Percentiles rank a stretch among this genome's conserved stretches.
Evolutionary conservation across 1,284 basidiomycete species (phyloP).

Genomic region (Malassezia furfur): DNA sequence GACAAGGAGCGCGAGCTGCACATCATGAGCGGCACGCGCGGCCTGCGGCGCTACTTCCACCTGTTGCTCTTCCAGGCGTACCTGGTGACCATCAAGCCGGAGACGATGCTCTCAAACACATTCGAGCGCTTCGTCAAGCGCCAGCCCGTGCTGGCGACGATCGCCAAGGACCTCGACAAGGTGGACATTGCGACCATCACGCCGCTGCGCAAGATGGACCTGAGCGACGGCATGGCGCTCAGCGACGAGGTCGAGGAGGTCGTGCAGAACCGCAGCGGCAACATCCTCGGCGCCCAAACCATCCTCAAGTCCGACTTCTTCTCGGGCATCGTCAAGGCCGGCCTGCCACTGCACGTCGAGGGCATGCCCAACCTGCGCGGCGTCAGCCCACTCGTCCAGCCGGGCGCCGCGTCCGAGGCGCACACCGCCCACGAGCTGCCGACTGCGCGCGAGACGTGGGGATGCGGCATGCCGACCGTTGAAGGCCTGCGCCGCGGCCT

Average conservation of each 20-base stretch:
- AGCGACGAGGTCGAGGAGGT: conserved; percentile 47
- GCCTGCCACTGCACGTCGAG: conserved; percentile 36
- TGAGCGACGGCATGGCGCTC: conserved; percentile 63
- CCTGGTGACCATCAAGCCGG: conserved; percentile 71
- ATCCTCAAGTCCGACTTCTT: conserved; percentile 98
- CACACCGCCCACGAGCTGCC: conserved; percentile 19
- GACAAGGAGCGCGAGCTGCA: conserved; percentile 62
- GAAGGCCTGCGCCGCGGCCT: conserved; percentile 42
- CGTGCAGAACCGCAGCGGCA: conserved; percentile 74
- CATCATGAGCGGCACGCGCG: conserved; percentile 27
- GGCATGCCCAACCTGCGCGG: conserved; percentile 45
- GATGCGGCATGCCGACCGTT: conserved; percentile 45
- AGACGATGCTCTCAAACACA: conserved; percentile 47
- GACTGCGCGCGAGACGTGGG: conserved; percentile 38
- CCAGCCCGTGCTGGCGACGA: conserved; percentile 75
- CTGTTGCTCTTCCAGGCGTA: conserved; percentile 91
- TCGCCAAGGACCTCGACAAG: conserved; percentile 78
- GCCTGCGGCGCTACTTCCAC: conserved; percentile 61
- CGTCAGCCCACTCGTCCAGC: conserved; percentile 27
- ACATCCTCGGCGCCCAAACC: conserved; percentile 78
- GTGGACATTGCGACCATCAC: conserved; percentile 71
- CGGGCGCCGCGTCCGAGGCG: conserved; percentile 1
- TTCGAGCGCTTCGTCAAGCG: conserved; percentile 39
- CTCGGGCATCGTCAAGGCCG: conserved; percentile 45
- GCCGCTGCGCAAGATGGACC: conserved; percentile 60